Percentiles rank a stretch among this genome's conserved stretches.
These are phyloP conservation scores for Lyophyllum atratum DNA, from an alignment of 768 basidiomycete genomes.

Conservation along the genomic window DNA sequence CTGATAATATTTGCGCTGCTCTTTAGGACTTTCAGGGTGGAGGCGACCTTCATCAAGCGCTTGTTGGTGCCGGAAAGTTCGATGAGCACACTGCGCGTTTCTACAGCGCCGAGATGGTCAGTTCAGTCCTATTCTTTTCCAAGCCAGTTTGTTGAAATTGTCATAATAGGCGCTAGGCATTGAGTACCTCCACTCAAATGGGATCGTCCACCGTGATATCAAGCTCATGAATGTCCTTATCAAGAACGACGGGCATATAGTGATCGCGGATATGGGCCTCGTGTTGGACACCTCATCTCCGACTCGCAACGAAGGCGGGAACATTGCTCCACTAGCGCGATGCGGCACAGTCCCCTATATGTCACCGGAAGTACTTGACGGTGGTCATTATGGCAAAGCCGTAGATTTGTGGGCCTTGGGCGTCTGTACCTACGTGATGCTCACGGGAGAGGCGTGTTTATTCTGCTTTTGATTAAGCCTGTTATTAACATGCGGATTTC, in stretches of 20 bases:
- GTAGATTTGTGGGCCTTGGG: slow-evolving; percentile 17
- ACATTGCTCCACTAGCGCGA: neutral
- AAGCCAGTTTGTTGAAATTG: neutral
- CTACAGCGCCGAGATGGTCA: slow-evolving; percentile 30
- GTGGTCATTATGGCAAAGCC: neutral
- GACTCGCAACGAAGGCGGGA: neutral
- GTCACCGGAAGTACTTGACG: slow-evolving; percentile 13
- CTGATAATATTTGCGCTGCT: neutral
- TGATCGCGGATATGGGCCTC: slow-evolving; percentile 12
- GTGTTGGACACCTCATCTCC: neutral
- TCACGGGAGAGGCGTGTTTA: slow-evolving; percentile 1
- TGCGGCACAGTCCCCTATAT: slow-evolving; percentile 17
- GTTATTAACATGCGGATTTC: neutral
- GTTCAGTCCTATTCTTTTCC: neutral
- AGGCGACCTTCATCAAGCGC: slow-evolving; percentile 12
- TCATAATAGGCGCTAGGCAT: slow-evolving; percentile 6
- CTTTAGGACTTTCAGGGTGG: slow-evolving; percentile 15
- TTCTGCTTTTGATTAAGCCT: neutral
- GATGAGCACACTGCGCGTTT: slow-evolving; percentile 16
- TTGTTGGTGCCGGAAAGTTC: slow-evolving; percentile 6
- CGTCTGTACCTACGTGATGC: slow-evolving; percentile 13
- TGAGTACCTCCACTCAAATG: slow-evolving; percentile 6
- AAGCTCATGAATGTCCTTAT: slow-evolving; percentile 15
- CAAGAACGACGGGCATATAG: slow-evolving; percentile 11
- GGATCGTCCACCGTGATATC: slow-evolving; percentile 14